These are phyloP conservation scores for Geotrichum reessii DNA, from an alignment of 1,139 yeast genomes.

Conservation along the genomic window DNA sequence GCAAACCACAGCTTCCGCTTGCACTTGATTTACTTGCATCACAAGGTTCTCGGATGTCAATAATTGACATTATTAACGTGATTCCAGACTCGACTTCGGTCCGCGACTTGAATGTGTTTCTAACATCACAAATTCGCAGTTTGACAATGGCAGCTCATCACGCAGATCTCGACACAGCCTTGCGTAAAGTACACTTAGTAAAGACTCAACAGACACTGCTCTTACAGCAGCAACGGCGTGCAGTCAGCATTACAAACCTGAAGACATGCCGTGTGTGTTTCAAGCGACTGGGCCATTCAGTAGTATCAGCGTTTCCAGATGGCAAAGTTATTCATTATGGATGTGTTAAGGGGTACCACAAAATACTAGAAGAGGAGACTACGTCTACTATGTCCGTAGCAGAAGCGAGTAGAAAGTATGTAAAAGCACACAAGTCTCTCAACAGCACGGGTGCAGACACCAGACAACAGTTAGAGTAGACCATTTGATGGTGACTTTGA, in stretches of 20 bases:
- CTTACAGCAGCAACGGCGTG: slow-evolving; percentile 36
- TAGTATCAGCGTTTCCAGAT: slow-evolving; percentile 49
- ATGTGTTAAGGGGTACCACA: slow-evolving; percentile 40
- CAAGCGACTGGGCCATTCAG: slow-evolving; percentile 57
- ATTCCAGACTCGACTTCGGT: slow-evolving; percentile 51
- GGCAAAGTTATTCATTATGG: slow-evolving; percentile 66
- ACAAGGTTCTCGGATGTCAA: slow-evolving; percentile 54
- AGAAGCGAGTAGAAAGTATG: neutral
- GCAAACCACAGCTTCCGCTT: slow-evolving; percentile 35
- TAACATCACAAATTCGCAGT: slow-evolving; percentile 45
- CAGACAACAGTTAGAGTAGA: neutral
- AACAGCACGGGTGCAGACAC: neutral
- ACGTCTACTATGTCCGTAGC: neutral
- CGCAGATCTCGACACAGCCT: slow-evolving; percentile 29
- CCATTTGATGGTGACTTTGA: neutral
- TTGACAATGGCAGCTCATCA: slow-evolving; percentile 30
- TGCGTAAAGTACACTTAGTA: slow-evolving; percentile 39
- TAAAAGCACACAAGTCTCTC: neutral
- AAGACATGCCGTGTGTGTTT: slow-evolving; percentile 57
- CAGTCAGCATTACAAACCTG: slow-evolving; percentile 38
- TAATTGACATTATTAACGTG: slow-evolving; percentile 44
- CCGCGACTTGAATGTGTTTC: slow-evolving; percentile 41
- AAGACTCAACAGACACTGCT: slow-evolving; percentile 38
- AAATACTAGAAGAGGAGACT: slow-evolving; percentile 19
- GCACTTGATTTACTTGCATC: slow-evolving; percentile 44